Percentiles rank a stretch among this genome's conserved stretches.
These are phyloP conservation scores for Lepiota subincarnata DNA, from an alignment of 768 basidiomycete species.

Conservation along the genomic window DNA sequence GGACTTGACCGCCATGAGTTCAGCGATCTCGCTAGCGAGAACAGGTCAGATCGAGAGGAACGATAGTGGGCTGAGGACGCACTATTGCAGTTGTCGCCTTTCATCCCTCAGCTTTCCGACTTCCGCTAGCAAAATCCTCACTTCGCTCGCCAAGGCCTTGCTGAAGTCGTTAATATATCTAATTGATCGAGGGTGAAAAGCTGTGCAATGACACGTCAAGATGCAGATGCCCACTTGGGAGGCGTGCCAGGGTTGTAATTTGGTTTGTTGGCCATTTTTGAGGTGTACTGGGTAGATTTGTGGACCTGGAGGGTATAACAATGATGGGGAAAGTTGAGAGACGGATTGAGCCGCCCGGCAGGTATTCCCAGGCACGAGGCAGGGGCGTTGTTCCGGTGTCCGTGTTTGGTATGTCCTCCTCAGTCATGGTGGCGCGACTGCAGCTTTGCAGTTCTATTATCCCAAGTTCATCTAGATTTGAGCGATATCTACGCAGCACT, in stretches of 20 bases:
- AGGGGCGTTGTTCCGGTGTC: constrained; percentile 2
- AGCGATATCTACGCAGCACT: neutral
- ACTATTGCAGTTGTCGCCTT: constrained; percentile 72
- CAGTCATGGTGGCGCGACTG: neutral
- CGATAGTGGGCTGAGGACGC: constrained; percentile 30
- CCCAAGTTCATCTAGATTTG: neutral
- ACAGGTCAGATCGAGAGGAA: neutral
- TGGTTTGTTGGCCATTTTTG: constrained; percentile 7
- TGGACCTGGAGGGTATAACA: neutral
- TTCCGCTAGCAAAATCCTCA: constrained; percentile 72
- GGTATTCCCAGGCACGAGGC: constrained; percentile 10
- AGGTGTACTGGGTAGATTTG: neutral
- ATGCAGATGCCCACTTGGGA: neutral
- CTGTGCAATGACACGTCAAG: neutral
- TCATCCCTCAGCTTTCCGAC: constrained; percentile 81
- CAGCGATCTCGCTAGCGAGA: constrained; percentile 68
- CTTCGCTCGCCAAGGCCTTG: constrained; percentile 75
- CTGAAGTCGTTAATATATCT: constrained; percentile 70
- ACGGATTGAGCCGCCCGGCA: neutral
- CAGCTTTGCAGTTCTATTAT: neutral
- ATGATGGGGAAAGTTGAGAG: neutral
- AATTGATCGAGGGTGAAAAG: neutral
- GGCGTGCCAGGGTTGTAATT: neutral
- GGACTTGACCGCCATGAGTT: constrained; percentile 77
- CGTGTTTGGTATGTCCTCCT: constrained; percentile 1